These are phyloP conservation scores for Arabidopsis arenosa DNA, from an alignment of 345 rosid species.

Conservation along the genomic window DNA sequence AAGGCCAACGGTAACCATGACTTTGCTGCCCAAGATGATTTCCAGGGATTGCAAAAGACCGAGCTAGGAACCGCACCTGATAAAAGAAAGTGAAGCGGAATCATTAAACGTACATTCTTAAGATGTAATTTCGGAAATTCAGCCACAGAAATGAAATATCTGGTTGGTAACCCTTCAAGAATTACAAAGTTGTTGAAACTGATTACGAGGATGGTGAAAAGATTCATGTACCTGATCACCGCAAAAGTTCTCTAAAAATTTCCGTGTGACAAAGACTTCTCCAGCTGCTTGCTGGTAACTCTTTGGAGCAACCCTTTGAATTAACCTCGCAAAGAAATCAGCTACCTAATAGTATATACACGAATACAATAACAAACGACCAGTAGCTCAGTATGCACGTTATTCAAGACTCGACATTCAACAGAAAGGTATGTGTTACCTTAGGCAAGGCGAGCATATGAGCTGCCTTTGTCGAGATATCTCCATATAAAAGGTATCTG, in stretches of 20 bases:
- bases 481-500: conserved; percentile 94
- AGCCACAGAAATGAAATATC: background rate
- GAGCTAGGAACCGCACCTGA: conserved; percentile 93
- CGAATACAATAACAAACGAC: background rate
- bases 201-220: background rate
- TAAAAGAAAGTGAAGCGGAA: background rate
- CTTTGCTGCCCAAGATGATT: conserved; percentile 98
- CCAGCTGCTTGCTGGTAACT: conserved; percentile 93
- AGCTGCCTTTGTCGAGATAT: conserved; percentile 84
- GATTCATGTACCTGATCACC: conserved; percentile 83
- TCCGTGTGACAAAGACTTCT: conserved; percentile 85
- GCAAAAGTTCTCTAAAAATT: conserved; percentile 88
- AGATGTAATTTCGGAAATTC: background rate
- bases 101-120: conserved; percentile 7
- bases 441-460: conserved; percentile 86
- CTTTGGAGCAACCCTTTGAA: conserved; percentile 95
- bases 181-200: background rate
- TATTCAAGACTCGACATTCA: background rate
- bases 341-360: conserved; percentile 63
- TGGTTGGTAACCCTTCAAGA: background rate
- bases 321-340: conserved; percentile 81
- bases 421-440: conserved; percentile 50
- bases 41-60: conserved; percentile 93
- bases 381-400: conserved; percentile 3
- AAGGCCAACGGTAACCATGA: conserved; percentile 98